Evolutionary conservation across 352 stramenopile species (phyloP).

Genomic region (Bremia lactucae): DNA sequence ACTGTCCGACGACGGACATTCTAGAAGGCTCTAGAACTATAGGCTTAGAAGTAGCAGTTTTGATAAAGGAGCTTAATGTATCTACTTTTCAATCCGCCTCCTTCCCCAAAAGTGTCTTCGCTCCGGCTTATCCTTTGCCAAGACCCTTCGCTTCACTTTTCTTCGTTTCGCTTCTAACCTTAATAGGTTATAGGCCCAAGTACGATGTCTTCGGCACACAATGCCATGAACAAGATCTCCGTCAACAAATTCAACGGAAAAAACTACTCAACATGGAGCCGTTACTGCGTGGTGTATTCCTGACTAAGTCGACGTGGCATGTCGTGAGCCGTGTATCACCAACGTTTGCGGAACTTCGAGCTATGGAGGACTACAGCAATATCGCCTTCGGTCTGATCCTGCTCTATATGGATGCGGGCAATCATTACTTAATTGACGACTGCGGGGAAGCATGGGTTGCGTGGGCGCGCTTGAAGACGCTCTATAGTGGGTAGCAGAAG

Average conservation of each 20-base stretch:
- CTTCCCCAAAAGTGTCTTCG: not conserved
- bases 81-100: not conserved
- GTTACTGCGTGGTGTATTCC: no score
- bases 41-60: not conserved
- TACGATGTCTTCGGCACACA: not conserved
- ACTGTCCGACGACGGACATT: not conserved
- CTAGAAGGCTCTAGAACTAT: not conserved
- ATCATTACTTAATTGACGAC: not conserved
- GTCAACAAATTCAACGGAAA: not conserved
- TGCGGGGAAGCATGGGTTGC: not conserved
- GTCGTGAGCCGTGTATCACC: no score
- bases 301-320: no score
- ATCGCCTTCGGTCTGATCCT: not conserved
- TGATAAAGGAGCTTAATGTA: not conserved
- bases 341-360: no score
- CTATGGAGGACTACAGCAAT: no score
- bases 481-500: no score
- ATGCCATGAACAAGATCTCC: no score
- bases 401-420: not conserved
- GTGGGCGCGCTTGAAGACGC: not conserved
- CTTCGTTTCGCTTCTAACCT: not conserved
- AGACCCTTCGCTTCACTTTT: not conserved
- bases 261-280: no score
- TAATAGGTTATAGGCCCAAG: not conserved
- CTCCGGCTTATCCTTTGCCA: not conserved